phyloP scores from a whole-genome alignment of 2,329 filamentous ascomycete genomes.

The Aspergillus latus region DNA sequence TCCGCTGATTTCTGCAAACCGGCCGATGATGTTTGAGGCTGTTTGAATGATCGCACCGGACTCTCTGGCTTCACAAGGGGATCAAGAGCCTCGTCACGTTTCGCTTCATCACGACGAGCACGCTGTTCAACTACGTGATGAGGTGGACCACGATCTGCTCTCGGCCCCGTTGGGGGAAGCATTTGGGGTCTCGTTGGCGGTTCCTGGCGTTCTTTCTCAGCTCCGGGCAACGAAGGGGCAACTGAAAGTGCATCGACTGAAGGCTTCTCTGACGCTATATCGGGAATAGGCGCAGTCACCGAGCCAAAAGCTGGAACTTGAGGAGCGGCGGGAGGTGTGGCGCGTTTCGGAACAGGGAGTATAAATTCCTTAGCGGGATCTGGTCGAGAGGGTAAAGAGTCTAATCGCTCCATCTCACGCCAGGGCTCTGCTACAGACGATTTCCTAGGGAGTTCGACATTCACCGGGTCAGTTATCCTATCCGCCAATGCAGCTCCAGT shows the following conservation, averaged over 20 bases:
- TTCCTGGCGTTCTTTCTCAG: slow-evolving; percentile 29
- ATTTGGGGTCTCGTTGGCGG: slow-evolving; percentile 23
- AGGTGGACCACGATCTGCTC: slow-evolving; percentile 39
- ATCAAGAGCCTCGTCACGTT: slow-evolving; percentile 26
- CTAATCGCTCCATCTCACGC: slow-evolving; percentile 35
- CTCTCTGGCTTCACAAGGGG: slow-evolving; percentile 26
- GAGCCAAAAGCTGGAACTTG: slow-evolving; percentile 47
- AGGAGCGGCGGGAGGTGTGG: slow-evolving; percentile 41
- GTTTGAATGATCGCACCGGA: slow-evolving; percentile 26
- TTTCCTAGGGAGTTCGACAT: slow-evolving; percentile 29
- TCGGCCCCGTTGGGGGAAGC: slow-evolving; percentile 46
- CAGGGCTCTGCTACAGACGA: slow-evolving; percentile 26
- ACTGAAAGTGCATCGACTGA: slow-evolving; percentile 16
- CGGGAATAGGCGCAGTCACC: slow-evolving; percentile 31
- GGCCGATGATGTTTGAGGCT: slow-evolving; percentile 17
- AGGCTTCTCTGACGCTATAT: slow-evolving; percentile 24
- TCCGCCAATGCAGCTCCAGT: slow-evolving; percentile 23
- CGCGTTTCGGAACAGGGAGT: slow-evolving; percentile 29
- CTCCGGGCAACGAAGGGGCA: slow-evolving; percentile 7
- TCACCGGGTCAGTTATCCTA: slow-evolving; percentile 25
- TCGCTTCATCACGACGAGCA: slow-evolving; percentile 26
- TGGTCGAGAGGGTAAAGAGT: slow-evolving; percentile 25
- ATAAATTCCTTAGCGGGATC: slow-evolving; percentile 30
- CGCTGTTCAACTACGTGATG: slow-evolving; percentile 27
- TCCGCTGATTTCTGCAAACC: slow-evolving; percentile 28